Evolutionary conservation across 179 eudicot genomes (phyloP).

Genomic region (Silene coronaria): DNA sequence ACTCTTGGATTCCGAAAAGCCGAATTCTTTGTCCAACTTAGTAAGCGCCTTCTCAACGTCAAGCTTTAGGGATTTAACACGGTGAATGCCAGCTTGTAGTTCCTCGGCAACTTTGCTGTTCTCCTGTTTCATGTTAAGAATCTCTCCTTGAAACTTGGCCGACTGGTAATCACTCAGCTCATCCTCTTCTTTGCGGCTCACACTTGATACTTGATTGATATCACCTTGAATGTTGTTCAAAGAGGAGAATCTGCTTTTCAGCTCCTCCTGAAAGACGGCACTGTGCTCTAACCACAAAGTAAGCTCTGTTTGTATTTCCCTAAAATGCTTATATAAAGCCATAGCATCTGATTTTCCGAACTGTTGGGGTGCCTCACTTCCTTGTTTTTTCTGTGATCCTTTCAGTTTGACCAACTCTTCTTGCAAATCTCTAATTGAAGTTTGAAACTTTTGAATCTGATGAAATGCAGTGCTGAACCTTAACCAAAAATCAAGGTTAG

Average conservation of each 20-base stretch:
- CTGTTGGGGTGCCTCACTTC: constrained; percentile 13
- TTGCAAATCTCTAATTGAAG: constrained; percentile 54
- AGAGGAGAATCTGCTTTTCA: constrained; percentile 49
- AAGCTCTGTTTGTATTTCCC: constrained; percentile 71
- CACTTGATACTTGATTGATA: constrained; percentile 37
- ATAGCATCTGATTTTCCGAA: constrained; percentile 47
- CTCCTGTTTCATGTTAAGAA: constrained; percentile 81
- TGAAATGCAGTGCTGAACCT: constrained; percentile 78
- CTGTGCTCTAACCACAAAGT: constrained; percentile 83
- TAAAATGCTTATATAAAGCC: constrained; percentile 64
- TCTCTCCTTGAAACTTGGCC: constrained; percentile 81
- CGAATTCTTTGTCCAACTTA: constrained; percentile 53
- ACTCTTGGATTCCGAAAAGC: constrained; percentile 29
- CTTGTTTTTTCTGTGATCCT: constrained; percentile 35
- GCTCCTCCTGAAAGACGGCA: constrained; percentile 54
- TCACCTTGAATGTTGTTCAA: constrained; percentile 60
- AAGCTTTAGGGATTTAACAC: constrained; percentile 42
- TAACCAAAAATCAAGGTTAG: constrained; percentile 84
- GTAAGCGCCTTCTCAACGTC: constrained; percentile 41
- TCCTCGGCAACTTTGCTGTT: constrained; percentile 69
- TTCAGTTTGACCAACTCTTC: constrained; percentile 44
- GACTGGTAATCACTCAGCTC: constrained; percentile 51
- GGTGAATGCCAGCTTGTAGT: constrained; percentile 46
- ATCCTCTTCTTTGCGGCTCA: constrained; percentile 26
- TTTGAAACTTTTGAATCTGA: constrained; percentile 68